Evolutionary conservation across 164 flowering plant species (phyloP), one percentile per base, ranked within the genome.

Genomic region (Brasenia schreberi): DNA sequence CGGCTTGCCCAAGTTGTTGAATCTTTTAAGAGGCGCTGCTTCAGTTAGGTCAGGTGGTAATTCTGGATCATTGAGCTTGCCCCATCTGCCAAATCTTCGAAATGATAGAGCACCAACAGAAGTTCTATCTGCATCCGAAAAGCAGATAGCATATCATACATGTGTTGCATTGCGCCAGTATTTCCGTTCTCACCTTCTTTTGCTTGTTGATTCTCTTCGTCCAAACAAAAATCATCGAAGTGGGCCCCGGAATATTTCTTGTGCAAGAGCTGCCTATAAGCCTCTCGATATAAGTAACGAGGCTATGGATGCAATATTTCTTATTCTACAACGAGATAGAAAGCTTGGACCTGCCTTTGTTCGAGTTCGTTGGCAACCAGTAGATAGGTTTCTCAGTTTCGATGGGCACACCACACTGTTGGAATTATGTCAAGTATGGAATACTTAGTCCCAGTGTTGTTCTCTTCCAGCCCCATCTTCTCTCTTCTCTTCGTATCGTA

Each of bases 281-380:
- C 97, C 97, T 61, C 96, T 95, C 67, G 97, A 95, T 75, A 79
- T 89, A 59, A 86, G 97, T 73, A 88, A 88, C 75, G 99, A 95
- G 78, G 87, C 96, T 52, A 80, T 89, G 70, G 99, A 95, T 79
- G 84, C 94, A 17, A 84, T 87, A 7, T 83, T 95, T 76, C 80
- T 87, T 67, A 96, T 82, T 73, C 78, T 95, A 68, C 97, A 89
- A 70, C 92, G 87, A 78, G 99, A 95, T 68, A 78, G 97, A 63
- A 95, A 89, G 80, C 87, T 95, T 70, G 99, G 99, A 56, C 87
- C 93, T 72, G 89, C 87, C 42, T 83, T 92, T 78, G 99, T 84
- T 23, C 85, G 89, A 80, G 78, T 90, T 42, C 87, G 82, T 18
- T 94, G 97, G 97, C 84, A 85, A 68, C 88, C 83, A 0, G 99